Evolutionary conservation across 2,329 filamentous ascomycete genomes (phyloP), one percentile per base, ranked within the genome.

Genomic region (Pyrenophora seminiperda): DNA sequence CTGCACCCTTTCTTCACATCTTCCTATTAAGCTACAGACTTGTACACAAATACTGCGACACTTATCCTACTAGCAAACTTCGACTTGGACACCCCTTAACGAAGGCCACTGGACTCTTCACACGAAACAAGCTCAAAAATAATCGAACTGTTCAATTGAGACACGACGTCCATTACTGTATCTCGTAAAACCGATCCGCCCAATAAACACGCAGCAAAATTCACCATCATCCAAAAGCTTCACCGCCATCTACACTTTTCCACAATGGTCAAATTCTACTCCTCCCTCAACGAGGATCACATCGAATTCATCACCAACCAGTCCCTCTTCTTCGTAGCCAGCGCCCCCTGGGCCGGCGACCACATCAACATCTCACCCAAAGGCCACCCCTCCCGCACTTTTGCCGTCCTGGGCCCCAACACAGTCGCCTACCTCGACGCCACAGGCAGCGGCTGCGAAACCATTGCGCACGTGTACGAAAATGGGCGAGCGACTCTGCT

Each of bases 281-380:
- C 78, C 14, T 78, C 77, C 30, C 78, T 89, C 53, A 69, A 78
- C 3, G 68, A 77, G 5, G 76, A 85, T 22, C 79, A 89, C 27
- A 76, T 79, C 48, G 72, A 77, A 32, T 91, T 88, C 86, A 82
- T 85, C 41, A 77, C 85, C 39, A 71, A 76, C 9, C 89, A 92
- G 62, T 82, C 85, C 47, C 75, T 92, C 62, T 91, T 91, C 79
- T 91, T 88, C 77, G 86, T 88, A 9, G 86, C 84, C 32, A 89
- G 86, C 11, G 87, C 89, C 0, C 87, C 88, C 0, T 79, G 84
- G 19, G 79, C 80, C n/a, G 85, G 83, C 15, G 73, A 76, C 1
- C 88, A 92, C 74, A 78, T 92, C 76, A 92, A 92, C 64, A 75
- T 91, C 47, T 91, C 88, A 0, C 87, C 89, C 40, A 91, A 92